Evolutionary conservation across 805 yeast genomes (phyloP).

Genomic region (Kuraishia molischiana): DNA sequence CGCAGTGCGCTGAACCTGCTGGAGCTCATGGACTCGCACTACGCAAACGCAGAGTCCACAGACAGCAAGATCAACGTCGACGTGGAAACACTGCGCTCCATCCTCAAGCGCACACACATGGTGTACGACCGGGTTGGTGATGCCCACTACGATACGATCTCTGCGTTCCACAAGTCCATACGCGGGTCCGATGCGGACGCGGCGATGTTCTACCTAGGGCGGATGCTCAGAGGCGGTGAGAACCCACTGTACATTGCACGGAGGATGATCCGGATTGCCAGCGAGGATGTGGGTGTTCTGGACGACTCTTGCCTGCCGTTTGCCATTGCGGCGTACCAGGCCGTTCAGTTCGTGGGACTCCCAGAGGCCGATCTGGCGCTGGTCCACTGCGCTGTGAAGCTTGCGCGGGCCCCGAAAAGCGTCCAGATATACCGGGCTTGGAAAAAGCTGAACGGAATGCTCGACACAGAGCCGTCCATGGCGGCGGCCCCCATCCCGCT

Average conservation of each 20-base stretch:
- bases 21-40: slow-evolving; percentile 59
- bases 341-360: slow-evolving; percentile 83
- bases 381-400: slow-evolving; percentile 88
- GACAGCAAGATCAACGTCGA: slow-evolving; percentile 23
- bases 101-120: slow-evolving; percentile 41
- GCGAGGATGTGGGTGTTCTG: slow-evolving; percentile 85
- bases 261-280: slow-evolving; percentile 88
- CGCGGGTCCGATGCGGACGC: slow-evolving; percentile 91
- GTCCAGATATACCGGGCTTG: slow-evolving; percentile 81
- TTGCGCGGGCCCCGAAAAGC: slow-evolving; percentile 79
- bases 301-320: slow-evolving; percentile 82
- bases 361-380: slow-evolving; percentile 88
- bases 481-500: slow-evolving; percentile 61
- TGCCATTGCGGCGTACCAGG: slow-evolving; percentile 77
- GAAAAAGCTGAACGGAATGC: slow-evolving; percentile 48
- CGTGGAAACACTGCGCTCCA: slow-evolving; percentile 25
- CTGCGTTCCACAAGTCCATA: slow-evolving; percentile 90
- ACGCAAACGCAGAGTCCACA: slow-evolving; percentile 14
- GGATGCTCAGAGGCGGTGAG: slow-evolving; percentile 92
- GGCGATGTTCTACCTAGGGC: slow-evolving; percentile 72
- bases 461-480: slow-evolving; percentile 47
- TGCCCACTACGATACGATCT: slow-evolving; percentile 87
- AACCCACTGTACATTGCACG: slow-evolving; percentile 85
- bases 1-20: slow-evolving; percentile 72
- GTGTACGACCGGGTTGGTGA: slow-evolving; percentile 85